A percentile compares a stretch with the other conserved stretches of the same genome.
These are phyloP conservation scores for Groenewaldozyma auringiensis DNA, from an alignment of 1,139 yeast species.

Conservation along the genomic window DNA sequence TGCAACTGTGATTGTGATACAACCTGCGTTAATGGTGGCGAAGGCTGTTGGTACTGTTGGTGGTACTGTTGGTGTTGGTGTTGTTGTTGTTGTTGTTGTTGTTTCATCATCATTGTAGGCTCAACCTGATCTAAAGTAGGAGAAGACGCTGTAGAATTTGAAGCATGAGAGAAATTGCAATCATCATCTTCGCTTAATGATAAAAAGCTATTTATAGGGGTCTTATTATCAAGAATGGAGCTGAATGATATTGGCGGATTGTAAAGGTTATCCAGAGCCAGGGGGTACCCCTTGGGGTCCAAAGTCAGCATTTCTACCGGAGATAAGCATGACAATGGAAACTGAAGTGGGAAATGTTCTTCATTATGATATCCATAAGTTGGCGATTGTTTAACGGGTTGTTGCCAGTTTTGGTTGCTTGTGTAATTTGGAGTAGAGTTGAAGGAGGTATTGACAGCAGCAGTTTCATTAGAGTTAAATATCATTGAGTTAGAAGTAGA, in stretches of 20 bases:
- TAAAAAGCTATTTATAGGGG: neutral
- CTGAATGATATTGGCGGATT: neutral
- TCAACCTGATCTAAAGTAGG: neutral
- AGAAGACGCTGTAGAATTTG: neutral
- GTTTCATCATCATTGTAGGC: neutral
- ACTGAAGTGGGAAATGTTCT: neutral
- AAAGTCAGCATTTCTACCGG: neutral
- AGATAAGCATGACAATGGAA: neutral
- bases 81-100: neutral
- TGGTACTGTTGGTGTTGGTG: neutral
- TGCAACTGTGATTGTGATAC: no score
- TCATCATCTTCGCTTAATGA: neutral
- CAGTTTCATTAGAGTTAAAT: no score
- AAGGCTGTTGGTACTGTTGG: neutral
- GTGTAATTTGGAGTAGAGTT: neutral
- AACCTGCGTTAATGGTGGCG: no score
- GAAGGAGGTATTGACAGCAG: no score
- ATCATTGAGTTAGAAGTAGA: neutral
- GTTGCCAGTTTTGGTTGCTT: neutral
- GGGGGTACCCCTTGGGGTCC: neutral
- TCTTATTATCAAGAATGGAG: neutral
- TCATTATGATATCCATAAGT: neutral
- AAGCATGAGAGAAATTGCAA: neutral
- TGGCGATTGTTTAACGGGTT: neutral
- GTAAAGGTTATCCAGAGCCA: neutral